Evolutionary conservation across 2,329 filamentous ascomycete species (phyloP).

Genomic region (Fusarium annulatum): DNA sequence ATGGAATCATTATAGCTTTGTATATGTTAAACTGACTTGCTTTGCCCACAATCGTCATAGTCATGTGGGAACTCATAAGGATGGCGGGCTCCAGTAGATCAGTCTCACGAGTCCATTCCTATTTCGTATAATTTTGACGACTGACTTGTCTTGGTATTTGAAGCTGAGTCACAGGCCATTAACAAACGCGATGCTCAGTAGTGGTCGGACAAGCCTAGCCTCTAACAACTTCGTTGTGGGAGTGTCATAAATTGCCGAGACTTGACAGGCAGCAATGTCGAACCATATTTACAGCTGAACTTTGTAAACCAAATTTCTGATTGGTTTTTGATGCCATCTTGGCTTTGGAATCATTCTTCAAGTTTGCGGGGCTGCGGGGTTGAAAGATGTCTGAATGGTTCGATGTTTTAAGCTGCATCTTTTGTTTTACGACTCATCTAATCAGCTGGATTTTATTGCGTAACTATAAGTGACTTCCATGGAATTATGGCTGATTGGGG

Average conservation of each 20-base stretch:
- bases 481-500: not conserved
- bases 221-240: not conserved
- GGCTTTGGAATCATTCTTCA: slow-evolving; percentile 40
- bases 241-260: not conserved
- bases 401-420: not conserved
- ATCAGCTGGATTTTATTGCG: not conserved
- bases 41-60: slow-evolving; percentile 23
- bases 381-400: slow-evolving; percentile 4
- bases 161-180: not conserved
- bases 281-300: slow-evolving; percentile 8
- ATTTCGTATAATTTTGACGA: not conserved
- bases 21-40: not conserved
- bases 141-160: not conserved
- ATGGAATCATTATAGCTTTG: slow-evolving; percentile 24
- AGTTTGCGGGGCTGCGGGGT: slow-evolving; percentile 33
- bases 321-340: slow-evolving; percentile 10
- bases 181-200: not conserved
- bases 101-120: not conserved
- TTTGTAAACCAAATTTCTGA: slow-evolving; percentile 10
- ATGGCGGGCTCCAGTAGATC: no score
- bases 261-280: not conserved
- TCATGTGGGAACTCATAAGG: slow-evolving; percentile 11
- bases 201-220: no score
- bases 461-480: not conserved
- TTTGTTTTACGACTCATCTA: slow-evolving; percentile 2